Conservation (phyloP, 2,329 filamentous ascomycete species). For the Thermochaetoides dissita region DNA sequence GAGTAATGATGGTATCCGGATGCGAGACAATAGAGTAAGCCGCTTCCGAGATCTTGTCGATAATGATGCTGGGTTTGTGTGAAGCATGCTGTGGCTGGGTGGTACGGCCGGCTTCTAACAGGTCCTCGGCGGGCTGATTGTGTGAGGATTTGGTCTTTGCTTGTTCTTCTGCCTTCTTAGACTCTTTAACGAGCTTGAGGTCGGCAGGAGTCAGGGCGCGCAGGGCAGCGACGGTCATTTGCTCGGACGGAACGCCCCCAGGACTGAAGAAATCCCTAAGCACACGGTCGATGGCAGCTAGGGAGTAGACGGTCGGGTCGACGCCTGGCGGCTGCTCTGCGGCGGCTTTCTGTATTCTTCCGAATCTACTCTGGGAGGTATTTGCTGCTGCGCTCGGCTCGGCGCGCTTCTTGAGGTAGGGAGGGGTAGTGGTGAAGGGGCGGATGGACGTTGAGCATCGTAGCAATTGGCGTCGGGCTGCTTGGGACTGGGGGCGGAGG, state of each 20-base stretch:
- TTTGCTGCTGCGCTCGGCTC: conserved; percentile 8
- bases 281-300: conserved; percentile 27
- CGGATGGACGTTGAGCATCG: conserved; percentile 8
- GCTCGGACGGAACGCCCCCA: conserved; percentile 30
- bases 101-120: no score
- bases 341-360: conserved; percentile 1
- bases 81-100: no score
- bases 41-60: conserved; percentile 39
- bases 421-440: conserved; percentile 11
- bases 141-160: no score
- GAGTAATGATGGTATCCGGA: conserved; percentile 67
- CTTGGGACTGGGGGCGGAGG: not conserved
- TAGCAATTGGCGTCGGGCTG: conserved; percentile 11
- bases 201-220: conserved; percentile 21
- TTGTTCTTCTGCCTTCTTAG: no score
- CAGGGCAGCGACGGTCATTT: conserved; percentile 30
- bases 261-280: conserved; percentile 30
- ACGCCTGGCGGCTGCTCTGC: conserved; percentile 12
- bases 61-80: no score
- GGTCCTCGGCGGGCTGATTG: no score
- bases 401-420: conserved; percentile 4
- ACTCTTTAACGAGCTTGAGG: no score
- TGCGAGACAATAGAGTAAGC: conserved; percentile 61
- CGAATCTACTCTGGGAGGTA: conserved; percentile 8
- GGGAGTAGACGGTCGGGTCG: conserved; percentile 26